Base-by-base conservation (phyloP, 192 early-diverging fungal species). In the Geosiphon pyriformis region DNA sequence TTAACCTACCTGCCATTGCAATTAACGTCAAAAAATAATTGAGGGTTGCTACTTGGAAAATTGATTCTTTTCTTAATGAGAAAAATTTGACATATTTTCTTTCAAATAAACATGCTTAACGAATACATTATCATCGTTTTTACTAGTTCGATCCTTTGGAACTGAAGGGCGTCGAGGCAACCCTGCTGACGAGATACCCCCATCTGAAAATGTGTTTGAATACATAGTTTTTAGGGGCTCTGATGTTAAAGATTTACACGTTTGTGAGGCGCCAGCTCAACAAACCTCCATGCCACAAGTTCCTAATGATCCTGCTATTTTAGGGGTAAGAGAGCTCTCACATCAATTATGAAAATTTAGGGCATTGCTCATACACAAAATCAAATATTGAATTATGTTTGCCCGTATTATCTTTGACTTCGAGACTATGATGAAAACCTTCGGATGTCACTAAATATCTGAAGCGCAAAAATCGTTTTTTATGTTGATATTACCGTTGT, bases 181-280 rank as follows among this genome's bases (percentile, higher is more conserved):
- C 62, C 87, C 86, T 11, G 63, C 74, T 52, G 88, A 96, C 61
- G 94, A 96, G 73, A 92, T 98, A 61, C 88, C 88, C n/a, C 76
- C 88, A 0, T 86, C 86, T 18, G 88, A 92, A 33, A 87, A 90
- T 70, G 78, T 93, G 42, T 98, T 90, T 76, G 91, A 92, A 63
- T 91, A 83, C 67, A 95, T 98, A 67, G 89, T 94, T 29, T 98
- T 98, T 74, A 85, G 93, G 33, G 96, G 93, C 20, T 85, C 89
- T 18, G 96, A 98, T 68, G 89, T 98, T 59, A 89, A 92, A 76
- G 90, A 91, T 70, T 78, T 98, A 52, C 78, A 85, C 48, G 83
- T 83, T 8, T 84, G 80, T 66, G 82, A 86, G 68, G 80, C 80
- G 25, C 83, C 83, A 60, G 72, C 80, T 10, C 80, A 80, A 23